A percentile compares a stretch with the other conserved stretches of the same genome.
phyloP scores from a whole-genome alignment of 441 rosid species.

The Bruguiera hainesii region DNA sequence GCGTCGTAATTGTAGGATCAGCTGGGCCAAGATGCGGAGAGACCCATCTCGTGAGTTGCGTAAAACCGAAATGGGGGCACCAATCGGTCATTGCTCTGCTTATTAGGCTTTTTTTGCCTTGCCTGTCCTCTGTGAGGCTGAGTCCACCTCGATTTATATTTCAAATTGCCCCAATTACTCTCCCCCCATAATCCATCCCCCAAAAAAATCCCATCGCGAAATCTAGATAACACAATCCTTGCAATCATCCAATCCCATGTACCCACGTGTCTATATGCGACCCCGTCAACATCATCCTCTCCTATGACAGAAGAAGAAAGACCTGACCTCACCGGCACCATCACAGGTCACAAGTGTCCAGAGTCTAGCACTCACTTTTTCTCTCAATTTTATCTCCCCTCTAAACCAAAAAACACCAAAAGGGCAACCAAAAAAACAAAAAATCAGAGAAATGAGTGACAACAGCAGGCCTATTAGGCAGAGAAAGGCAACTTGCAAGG shows the following conservation, averaged over 20 bases:
- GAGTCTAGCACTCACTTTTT: not conserved
- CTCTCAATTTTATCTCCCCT: not conserved
- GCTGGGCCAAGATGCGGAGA: too few species aligned
- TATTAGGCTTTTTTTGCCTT: not conserved
- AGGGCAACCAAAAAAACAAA: not conserved
- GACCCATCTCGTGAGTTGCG: not conserved
- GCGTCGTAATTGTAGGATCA: too few species aligned
- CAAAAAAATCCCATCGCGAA: conserved; percentile 25
- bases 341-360: not conserved
- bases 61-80: not conserved
- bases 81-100: not conserved
- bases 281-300: conserved; percentile 21
- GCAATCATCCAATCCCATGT: conserved; percentile 24
- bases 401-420: not conserved
- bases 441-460: conserved; percentile 22
- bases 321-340: not conserved
- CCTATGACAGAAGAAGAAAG: not conserved
- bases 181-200: conserved; percentile 9
- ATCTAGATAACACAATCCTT: conserved; percentile 55
- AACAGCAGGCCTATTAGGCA: conserved; percentile 12
- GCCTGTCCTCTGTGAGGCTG: too few species aligned
- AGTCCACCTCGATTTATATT: too few species aligned
- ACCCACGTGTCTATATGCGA: conserved; percentile 37
- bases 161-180: conserved; percentile 7
- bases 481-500: conserved; percentile 17